phyloP scores from a whole-genome alignment of 2,329 filamentous ascomycete genomes.

The Penicillium expansum region DNA sequence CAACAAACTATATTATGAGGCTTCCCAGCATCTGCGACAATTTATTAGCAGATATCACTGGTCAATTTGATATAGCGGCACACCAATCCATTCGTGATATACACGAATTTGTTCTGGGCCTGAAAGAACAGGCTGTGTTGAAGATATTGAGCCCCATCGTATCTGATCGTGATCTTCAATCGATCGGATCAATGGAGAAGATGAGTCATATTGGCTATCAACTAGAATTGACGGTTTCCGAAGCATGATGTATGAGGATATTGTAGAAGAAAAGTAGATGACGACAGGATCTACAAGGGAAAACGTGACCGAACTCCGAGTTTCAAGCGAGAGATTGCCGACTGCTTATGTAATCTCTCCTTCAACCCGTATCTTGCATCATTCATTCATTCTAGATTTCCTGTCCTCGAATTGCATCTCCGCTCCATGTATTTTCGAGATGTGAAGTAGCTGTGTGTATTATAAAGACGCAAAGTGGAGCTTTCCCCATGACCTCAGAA shows the following conservation, averaged over 20 bases:
- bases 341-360: background rate
- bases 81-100: slow-evolving; percentile 33
- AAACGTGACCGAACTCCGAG: background rate
- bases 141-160: slow-evolving; percentile 7
- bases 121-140: slow-evolving; percentile 12
- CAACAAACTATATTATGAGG: slow-evolving; percentile 34
- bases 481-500: background rate
- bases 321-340: slow-evolving; percentile 1
- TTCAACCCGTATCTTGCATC: background rate
- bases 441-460: background rate
- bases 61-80: background rate
- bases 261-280: slow-evolving; percentile 1
- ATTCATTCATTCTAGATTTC: slow-evolving; percentile 1
- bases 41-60: slow-evolving; percentile 6
- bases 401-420: background rate
- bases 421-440: background rate
- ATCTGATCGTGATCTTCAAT: slow-evolving; percentile 10
- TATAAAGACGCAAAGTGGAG: background rate
- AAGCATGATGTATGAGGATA: slow-evolving; percentile 1
- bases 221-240: background rate
- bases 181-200: background rate
- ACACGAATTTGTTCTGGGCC: slow-evolving; percentile 23
- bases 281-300: slow-evolving; percentile 8
- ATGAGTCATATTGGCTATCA: background rate
- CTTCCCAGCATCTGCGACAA: slow-evolving; percentile 24